Percentiles rank a stretch among this genome's conserved stretches.
Conservation (phyloP, 768 basidiomycete genomes). For the Tricholoma flavovirens region DNA sequence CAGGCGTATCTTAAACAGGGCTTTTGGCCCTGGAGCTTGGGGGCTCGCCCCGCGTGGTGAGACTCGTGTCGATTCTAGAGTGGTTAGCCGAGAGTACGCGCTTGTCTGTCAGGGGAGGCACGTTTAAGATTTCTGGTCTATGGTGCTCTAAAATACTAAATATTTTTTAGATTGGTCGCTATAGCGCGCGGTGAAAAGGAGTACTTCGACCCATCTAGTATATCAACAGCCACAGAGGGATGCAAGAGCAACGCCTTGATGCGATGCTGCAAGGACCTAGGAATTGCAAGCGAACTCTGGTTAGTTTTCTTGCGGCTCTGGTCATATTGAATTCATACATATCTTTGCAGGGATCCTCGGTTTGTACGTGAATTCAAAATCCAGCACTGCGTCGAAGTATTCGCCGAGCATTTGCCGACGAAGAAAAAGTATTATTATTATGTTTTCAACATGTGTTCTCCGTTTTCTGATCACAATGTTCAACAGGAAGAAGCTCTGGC, state of each 20-base stretch:
- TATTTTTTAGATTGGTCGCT: slow-evolving; percentile 62
- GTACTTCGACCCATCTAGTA: slow-evolving; percentile 86
- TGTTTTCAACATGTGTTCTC: background rate
- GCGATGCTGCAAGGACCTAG: slow-evolving; percentile 96
- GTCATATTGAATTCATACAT: background rate
- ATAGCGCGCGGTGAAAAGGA: slow-evolving; percentile 95
- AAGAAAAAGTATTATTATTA: slow-evolving; percentile 84
- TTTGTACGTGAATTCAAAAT: slow-evolving; percentile 93
- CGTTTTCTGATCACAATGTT: slow-evolving; percentile 9
- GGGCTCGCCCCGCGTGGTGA: slow-evolving; percentile 91
- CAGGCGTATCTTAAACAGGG: slow-evolving; percentile 82
- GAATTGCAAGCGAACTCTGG: slow-evolving; percentile 96
- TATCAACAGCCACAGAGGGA: slow-evolving; percentile 91
- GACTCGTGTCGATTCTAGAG: slow-evolving; percentile 80
- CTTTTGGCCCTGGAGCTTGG: slow-evolving; percentile 97
- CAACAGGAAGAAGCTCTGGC: slow-evolving; percentile 83
- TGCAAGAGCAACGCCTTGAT: slow-evolving; percentile 97
- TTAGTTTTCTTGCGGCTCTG: slow-evolving; percentile 26
- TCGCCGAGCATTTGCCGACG: slow-evolving; percentile 73
- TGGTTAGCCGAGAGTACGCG: slow-evolving; percentile 92
- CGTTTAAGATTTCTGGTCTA: slow-evolving; percentile 18
- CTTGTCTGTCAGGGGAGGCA: slow-evolving; percentile 89
- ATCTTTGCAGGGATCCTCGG: slow-evolving; percentile 73
- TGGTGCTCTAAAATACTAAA: background rate
- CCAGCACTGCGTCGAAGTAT: slow-evolving; percentile 79